phyloP scores from a whole-genome alignment of 345 rosid genomes.

The Salix exigua region DNA sequence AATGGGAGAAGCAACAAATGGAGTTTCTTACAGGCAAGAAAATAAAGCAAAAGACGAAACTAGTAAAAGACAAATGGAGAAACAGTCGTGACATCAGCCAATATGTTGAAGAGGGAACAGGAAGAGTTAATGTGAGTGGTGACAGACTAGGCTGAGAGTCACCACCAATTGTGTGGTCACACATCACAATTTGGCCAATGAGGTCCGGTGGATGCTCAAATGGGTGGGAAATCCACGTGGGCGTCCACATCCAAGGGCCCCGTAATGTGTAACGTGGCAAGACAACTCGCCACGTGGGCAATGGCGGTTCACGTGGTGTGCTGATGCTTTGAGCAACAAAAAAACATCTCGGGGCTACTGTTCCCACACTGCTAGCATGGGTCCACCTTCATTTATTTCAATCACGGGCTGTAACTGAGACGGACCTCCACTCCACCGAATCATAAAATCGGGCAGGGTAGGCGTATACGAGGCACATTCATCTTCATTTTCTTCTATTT shows the following conservation, averaged over 20 bases:
- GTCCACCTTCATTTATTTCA: neutral
- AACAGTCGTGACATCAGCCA: neutral
- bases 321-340: slow-evolving; percentile 7
- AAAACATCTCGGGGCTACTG: neutral
- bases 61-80: no score
- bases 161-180: neutral
- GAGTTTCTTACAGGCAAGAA: neutral
- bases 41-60: neutral
- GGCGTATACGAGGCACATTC: neutral
- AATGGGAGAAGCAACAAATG: no score
- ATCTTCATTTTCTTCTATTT: no score
- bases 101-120: slow-evolving; percentile 7
- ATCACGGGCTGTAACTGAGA: neutral
- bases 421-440: neutral
- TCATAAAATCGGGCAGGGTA: no score
- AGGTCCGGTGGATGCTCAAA: neutral
- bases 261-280: slow-evolving; percentile 2
- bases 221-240: slow-evolving; percentile 21
- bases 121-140: slow-evolving; percentile 30
- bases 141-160: slow-evolving; percentile 18
- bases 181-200: neutral
- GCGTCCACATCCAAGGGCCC: slow-evolving; percentile 13
- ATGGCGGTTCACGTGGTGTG: slow-evolving; percentile 23
- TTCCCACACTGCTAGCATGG: neutral
- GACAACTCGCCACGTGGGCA: slow-evolving; percentile 9